Conservation (phyloP, 345 rosid species). For the Triadica sebifera region DNA sequence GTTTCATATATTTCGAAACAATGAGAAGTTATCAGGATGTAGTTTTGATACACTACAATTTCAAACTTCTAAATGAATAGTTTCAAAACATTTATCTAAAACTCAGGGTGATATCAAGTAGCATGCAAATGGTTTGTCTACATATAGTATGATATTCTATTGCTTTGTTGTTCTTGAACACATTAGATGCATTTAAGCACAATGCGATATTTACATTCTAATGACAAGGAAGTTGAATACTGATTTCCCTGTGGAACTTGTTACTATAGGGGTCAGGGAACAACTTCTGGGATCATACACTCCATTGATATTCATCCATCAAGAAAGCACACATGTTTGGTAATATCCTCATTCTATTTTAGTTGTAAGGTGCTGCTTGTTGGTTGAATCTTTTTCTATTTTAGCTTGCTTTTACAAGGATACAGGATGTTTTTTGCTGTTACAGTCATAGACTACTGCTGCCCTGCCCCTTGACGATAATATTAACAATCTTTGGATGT, state of each 20-base stretch:
- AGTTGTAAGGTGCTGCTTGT: not conserved
- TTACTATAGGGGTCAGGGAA: constrained; percentile 61
- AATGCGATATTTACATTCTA: not conserved
- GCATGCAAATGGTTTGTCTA: not conserved
- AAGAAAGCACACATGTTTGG: constrained; percentile 84
- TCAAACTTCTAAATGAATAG: not conserved
- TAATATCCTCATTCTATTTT: constrained; percentile 21
- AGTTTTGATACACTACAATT: not conserved
- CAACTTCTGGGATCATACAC: constrained; percentile 66
- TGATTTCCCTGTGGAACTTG: constrained; percentile 7
- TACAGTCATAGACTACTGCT: not conserved
- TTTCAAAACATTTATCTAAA: not conserved
- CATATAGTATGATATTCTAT: not conserved
- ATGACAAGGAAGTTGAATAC: not conserved
- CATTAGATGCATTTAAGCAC: not conserved
- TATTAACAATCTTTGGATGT: not conserved
- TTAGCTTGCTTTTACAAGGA: not conserved
- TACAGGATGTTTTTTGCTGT: not conserved
- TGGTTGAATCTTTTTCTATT: not conserved
- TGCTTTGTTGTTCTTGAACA: not conserved
- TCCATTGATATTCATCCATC: constrained; percentile 91
- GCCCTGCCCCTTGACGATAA: not conserved
- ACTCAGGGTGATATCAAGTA: not conserved
- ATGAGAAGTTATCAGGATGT: not conserved
- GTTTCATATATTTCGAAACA: not conserved